phyloP scores from a whole-genome alignment of 106 monocot species.

The Acorus gramineus region DNA sequence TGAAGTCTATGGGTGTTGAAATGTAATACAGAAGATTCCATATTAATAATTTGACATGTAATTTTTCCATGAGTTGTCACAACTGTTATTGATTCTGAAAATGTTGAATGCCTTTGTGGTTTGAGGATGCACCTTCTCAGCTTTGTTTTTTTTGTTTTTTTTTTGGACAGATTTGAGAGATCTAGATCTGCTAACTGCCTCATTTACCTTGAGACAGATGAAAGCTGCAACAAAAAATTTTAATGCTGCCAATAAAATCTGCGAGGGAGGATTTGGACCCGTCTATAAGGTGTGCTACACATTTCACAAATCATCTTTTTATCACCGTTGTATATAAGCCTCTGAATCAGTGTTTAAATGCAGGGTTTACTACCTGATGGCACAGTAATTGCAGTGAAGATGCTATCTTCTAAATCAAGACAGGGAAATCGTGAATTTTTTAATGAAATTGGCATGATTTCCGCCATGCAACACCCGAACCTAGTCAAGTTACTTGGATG shows the following conservation, averaged over 20 bases:
- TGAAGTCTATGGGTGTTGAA: too few species aligned
- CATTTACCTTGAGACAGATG: neutral
- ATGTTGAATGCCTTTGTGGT: neutral
- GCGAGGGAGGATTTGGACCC: conserved; percentile 4
- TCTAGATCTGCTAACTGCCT: conserved; percentile 1
- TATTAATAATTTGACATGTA: too few species aligned
- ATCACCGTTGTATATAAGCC: neutral
- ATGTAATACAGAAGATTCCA: too few species aligned
- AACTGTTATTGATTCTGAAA: neutral
- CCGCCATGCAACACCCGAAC: neutral
- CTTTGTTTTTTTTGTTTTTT: neutral
- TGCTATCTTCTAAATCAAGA: too few species aligned
- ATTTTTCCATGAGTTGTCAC: too few species aligned
- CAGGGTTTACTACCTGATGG: conserved; percentile 9
- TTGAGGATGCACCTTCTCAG: neutral
- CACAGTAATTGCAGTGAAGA: neutral
- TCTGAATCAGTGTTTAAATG: too few species aligned
- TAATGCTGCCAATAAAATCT: conserved; percentile 5
- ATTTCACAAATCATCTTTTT: neutral
- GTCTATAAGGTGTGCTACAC: conserved; percentile 2
- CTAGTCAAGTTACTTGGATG: neutral
- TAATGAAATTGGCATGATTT: too few species aligned
- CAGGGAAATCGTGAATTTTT: too few species aligned
- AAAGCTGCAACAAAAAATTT: neutral
- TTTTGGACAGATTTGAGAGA: neutral